phyloP scores from a whole-genome alignment of 305 asterid species.

The Salvia sclarea region DNA sequence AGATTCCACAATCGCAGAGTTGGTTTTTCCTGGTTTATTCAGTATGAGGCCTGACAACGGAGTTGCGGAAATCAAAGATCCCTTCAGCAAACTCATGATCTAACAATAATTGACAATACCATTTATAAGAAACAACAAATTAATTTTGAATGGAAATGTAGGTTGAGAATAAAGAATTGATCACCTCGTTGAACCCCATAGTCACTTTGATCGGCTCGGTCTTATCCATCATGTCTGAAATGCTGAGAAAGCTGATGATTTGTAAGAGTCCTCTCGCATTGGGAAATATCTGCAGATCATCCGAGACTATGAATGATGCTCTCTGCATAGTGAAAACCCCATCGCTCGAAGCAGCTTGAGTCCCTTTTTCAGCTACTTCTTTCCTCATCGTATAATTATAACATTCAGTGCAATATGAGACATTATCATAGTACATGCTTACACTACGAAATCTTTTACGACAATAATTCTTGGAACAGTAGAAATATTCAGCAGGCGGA shows the following conservation, averaged over 20 bases:
- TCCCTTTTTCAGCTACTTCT: background rate
- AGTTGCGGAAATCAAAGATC: background rate
- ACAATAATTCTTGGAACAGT: background rate
- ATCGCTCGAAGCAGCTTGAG: background rate
- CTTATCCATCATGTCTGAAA: background rate
- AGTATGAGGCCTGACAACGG: conserved; percentile 17
- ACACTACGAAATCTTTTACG: background rate
- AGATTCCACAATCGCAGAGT: too few species aligned
- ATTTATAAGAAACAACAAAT: background rate
- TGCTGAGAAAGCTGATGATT: background rate
- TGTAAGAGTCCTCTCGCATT: background rate
- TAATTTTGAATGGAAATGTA: too few species aligned
- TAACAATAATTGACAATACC: background rate
- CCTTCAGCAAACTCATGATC: conserved; percentile 29
- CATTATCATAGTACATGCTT: background rate
- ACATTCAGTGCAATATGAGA: fast-evolving
- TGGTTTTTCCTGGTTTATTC: background rate
- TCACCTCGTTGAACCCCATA: conserved; percentile 22
- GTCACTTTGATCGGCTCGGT: background rate
- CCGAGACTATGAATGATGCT: background rate
- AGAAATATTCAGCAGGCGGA: conserved; percentile 14
- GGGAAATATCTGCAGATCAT: conserved; percentile 13
- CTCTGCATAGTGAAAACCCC: background rate
- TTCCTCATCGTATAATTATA: background rate
- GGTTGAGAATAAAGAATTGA: background rate